phyloP scores from a whole-genome alignment of 1,139 yeast genomes.

The Pichia inconspicua region DNA sequence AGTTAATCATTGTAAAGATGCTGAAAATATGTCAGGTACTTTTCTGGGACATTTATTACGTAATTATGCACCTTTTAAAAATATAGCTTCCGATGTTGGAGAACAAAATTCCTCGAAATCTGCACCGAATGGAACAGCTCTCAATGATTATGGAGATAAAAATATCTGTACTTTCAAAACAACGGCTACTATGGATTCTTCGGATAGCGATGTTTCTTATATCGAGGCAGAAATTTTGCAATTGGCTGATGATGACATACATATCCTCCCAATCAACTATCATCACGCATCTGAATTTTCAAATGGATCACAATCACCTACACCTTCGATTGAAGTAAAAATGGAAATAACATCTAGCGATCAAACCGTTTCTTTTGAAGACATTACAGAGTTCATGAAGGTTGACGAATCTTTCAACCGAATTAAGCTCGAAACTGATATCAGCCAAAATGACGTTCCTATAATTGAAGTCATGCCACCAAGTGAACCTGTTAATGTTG shows the following conservation, averaged over 20 bases:
- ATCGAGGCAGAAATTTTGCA: background rate
- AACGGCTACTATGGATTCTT: background rate
- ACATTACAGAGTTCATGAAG: background rate
- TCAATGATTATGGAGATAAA: background rate
- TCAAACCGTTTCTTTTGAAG: background rate
- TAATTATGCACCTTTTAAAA: no score
- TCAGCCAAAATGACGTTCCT: background rate
- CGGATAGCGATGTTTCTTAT: background rate
- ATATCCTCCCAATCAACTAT: background rate
- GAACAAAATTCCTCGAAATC: no score
- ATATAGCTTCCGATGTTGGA: no score
- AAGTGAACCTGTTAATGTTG: background rate
- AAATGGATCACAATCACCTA: background rate
- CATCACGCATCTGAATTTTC: background rate
- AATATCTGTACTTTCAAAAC: no score
- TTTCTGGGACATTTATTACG: no score
- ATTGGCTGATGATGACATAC: background rate
- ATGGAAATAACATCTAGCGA: background rate
- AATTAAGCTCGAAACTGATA: background rate
- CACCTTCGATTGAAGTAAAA: background rate
- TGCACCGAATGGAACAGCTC: no score
- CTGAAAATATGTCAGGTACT: no score
- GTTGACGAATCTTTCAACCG: background rate
- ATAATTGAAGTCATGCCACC: background rate
- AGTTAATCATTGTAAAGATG: no score